Conservation (phyloP, 208 protist genomes). For the Leishmania tropica region DNA sequence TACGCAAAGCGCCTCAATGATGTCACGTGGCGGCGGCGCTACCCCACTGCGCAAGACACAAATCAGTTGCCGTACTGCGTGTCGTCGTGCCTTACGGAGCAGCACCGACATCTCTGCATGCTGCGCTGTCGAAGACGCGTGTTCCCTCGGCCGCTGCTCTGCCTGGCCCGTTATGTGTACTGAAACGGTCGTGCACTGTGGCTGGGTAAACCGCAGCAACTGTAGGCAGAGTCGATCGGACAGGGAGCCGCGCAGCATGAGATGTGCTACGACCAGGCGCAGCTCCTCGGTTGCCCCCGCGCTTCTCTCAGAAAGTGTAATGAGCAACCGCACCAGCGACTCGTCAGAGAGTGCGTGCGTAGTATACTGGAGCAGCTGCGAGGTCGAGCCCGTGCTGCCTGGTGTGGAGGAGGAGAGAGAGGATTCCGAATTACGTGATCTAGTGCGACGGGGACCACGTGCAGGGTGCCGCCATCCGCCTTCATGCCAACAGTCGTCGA, state of each 20-base stretch:
- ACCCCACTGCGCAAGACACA: neutral
- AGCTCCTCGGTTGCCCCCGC: slow-evolving; percentile 7
- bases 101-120: neutral
- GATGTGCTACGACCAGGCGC: slow-evolving; percentile 27
- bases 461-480: neutral
- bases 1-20: slow-evolving; percentile 14
- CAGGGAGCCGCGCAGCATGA: slow-evolving; percentile 16
- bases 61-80: slow-evolving; percentile 14
- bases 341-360: slow-evolving; percentile 27
- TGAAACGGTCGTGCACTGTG: neutral
- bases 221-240: slow-evolving; percentile 27
- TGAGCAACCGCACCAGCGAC: slow-evolving; percentile 20
- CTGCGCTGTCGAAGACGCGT: neutral
- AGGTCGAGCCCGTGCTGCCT: slow-evolving; percentile 1
- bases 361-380: slow-evolving; percentile 24
- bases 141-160: neutral
- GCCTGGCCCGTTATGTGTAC: neutral
- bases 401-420: neutral
- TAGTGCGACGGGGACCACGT: neutral
- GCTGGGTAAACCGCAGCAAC: slow-evolving; percentile 19
- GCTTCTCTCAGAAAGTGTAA: slow-evolving; percentile 12
- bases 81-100: slow-evolving; percentile 14
- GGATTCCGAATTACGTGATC: neutral
- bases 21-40: neutral
- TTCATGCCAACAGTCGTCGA: neutral